Evolutionary conservation across 768 basidiomycete genomes (phyloP), one percentile per base, ranked within the genome.

Genomic region (Hemileccinum rubropunctum): DNA sequence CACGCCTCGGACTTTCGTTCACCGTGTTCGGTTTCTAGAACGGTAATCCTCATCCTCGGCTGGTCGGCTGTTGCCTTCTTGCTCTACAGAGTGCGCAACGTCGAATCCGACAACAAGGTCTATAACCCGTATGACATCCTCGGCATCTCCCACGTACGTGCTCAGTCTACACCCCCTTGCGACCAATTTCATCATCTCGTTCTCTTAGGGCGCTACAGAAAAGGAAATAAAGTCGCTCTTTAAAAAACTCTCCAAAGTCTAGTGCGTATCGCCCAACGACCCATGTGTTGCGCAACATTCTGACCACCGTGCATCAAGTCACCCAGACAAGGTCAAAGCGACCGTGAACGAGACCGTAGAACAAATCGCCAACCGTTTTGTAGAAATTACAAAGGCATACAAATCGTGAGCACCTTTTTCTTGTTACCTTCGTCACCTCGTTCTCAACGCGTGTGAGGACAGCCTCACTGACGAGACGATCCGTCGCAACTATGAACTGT

Each of bases 81-180:
- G 28, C 78, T 74, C n/a, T 86, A 86, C 71, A 77, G 78, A 61
- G 84, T 82, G 32, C 75, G 80, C 8, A 50, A 60, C 23, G 71
- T 79, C 51, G 74, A 80, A 57, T 57, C 77, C 46, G 82, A 89
- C 54, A 79, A 72, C 71, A 84, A 81, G 58, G 65, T 95, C 12
- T 99, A 98, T 67, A 81, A 98, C 66, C 97, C 97, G 1, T 99
- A 95, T 59, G 87, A 93, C 57, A 95, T 98, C 59, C 76, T 99
- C 21, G 94, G 88, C 15, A 81, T 98, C 50, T 70, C 69, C 4
- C 62, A 76, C 12, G 91, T 76, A 39, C 17, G 47, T 54, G 23
- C 20, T 6, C 18, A n/a, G 35, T 2, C 12, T n/a, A 33, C 18
- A 18, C 12, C 11, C 17, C 4, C 37, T 1, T 14, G 13, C 34